Evolutionary conservation across 805 yeast species (phyloP).

Genomic region (Ogataea trehaloabstinens): DNA sequence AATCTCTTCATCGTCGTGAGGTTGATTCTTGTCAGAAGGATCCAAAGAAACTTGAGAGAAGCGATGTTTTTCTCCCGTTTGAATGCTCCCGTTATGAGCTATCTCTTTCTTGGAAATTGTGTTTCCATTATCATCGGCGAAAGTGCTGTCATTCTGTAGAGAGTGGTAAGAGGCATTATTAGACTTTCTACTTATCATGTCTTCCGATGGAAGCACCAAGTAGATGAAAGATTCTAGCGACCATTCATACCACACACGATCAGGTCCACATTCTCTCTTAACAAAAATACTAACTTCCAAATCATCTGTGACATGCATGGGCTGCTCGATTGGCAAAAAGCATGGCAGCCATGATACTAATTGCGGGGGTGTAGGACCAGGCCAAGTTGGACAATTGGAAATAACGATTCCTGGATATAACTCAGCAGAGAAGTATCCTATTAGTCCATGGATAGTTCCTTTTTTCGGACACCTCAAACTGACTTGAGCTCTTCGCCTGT

Average conservation of each 20-base stretch:
- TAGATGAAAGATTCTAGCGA: conserved; percentile 50
- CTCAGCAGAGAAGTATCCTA: conserved; percentile 71
- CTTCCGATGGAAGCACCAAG: conserved; percentile 23
- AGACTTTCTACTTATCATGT: conserved; percentile 12
- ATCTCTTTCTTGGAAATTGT: background rate
- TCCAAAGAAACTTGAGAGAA: background rate
- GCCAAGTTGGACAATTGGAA: conserved; percentile 44
- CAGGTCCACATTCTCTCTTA: conserved; percentile 42
- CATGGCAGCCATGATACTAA: conserved; percentile 69
- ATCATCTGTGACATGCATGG: conserved; percentile 51
- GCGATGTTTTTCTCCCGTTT: background rate
- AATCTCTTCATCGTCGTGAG: conserved; percentile 29
- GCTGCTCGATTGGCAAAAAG: conserved; percentile 58
- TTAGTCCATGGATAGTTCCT: conserved; percentile 66
- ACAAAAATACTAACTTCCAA: conserved; percentile 53
- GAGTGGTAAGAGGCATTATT: conserved; percentile 4
- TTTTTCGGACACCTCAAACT: conserved; percentile 44
- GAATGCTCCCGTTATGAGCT: background rate
- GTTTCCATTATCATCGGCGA: background rate
- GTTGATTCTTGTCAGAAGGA: background rate
- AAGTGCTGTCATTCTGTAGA: background rate
- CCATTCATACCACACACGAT: conserved; percentile 69
- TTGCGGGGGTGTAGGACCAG: conserved; percentile 38
- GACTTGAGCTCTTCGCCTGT: conserved; percentile 22
- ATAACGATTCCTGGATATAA: conserved; percentile 60